These are phyloP conservation scores for Kokia cookei DNA, from an alignment of 441 rosid species.

Conservation along the genomic window DNA sequence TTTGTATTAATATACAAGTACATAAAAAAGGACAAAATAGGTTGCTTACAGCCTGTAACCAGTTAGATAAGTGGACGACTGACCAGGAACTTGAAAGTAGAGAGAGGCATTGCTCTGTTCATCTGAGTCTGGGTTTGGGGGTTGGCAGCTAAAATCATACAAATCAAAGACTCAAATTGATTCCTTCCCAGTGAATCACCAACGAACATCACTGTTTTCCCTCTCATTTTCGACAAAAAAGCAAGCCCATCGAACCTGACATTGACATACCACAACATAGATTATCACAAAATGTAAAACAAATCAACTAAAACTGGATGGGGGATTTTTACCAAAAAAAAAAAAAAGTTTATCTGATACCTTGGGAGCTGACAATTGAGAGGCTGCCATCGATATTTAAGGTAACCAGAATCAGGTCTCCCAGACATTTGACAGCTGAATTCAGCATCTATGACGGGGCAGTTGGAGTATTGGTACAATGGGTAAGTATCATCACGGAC, in stretches of 20 bases:
- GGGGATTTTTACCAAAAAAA: not conserved
- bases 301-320: not conserved
- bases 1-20: too few species aligned
- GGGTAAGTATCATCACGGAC: constrained; percentile 74
- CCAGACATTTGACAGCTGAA: constrained; percentile 80
- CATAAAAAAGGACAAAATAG: not conserved
- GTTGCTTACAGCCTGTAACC: not conserved
- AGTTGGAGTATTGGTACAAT: constrained; percentile 46
- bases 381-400: constrained; percentile 84
- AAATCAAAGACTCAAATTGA: constrained; percentile 88
- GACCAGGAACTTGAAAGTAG: constrained; percentile 75
- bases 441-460: constrained; percentile 68
- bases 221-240: constrained; percentile 61
- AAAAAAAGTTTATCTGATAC: constrained; percentile 17
- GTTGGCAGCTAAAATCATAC: constrained; percentile 53
- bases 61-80: not conserved
- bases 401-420: constrained; percentile 84
- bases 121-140: constrained; percentile 51
- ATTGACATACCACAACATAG: not conserved
- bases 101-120: constrained; percentile 60
- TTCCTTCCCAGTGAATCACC: constrained; percentile 86
- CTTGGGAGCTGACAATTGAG: constrained; percentile 82
- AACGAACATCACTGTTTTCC: constrained; percentile 74
- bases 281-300: not conserved
- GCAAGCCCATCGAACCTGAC: constrained; percentile 63